phyloP scores from a whole-genome alignment of 1,139 yeast species.

The Ogataea hybrid region DNA sequence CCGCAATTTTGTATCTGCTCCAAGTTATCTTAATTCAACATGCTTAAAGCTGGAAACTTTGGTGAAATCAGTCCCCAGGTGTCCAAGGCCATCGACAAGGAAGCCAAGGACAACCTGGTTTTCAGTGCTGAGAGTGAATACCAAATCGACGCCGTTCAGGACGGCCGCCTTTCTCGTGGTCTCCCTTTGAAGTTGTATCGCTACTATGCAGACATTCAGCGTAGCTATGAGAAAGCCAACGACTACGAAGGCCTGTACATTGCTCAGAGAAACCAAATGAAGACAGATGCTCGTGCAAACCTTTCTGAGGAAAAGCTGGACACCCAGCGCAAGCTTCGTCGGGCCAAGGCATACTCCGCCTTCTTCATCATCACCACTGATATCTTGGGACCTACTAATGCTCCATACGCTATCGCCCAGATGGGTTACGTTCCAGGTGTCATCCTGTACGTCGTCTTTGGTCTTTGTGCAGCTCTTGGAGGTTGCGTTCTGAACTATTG shows the following conservation, averaged over 20 bases:
- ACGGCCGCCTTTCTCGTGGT: conserved; percentile 8
- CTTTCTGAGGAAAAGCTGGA: conserved; percentile 11
- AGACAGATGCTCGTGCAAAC: conserved; percentile 6
- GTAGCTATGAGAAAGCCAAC: conserved; percentile 5
- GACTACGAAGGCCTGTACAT: conserved; percentile 12
- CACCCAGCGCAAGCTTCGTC: conserved; percentile 9
- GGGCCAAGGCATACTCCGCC: conserved; percentile 29
- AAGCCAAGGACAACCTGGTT: neutral
- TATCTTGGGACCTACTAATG: conserved; percentile 44
- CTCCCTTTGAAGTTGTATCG: conserved; percentile 11
- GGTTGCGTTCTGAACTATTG: conserved; percentile 13
- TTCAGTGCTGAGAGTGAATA: conserved; percentile 1
- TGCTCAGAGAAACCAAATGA: conserved; percentile 9
- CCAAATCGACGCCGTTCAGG: neutral
- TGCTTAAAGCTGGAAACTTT: conserved; percentile 7
- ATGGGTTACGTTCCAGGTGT: conserved; percentile 45
- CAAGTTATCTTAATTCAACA: neutral
- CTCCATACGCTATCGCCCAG: conserved; percentile 43
- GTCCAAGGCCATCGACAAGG: conserved; percentile 8
- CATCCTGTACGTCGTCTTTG: conserved; percentile 39
- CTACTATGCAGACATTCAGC: conserved; percentile 13
- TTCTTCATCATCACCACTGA: conserved; percentile 46
- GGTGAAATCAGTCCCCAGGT: conserved; percentile 14
- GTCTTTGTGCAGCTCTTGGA: conserved; percentile 36
- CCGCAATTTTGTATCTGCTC: neutral